Evolutionary conservation across 805 yeast species (phyloP).

Genomic region (Candida wancherniae): DNA sequence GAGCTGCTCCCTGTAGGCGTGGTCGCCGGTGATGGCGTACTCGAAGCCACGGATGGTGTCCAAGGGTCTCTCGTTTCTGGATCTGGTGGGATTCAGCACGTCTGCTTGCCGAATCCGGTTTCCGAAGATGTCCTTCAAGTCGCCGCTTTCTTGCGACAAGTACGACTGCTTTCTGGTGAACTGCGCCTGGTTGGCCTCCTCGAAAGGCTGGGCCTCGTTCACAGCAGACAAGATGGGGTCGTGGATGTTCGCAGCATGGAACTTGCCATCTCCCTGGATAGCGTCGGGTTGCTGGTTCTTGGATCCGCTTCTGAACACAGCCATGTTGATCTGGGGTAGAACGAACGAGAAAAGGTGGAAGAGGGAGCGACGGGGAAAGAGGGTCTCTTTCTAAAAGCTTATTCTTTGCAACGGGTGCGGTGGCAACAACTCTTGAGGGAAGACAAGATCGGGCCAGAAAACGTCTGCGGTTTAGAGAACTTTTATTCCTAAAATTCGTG

Average conservation of each 20-base stretch:
- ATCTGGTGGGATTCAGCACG: conserved; percentile 86
- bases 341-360: neutral
- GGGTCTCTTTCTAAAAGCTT: conserved; percentile 1
- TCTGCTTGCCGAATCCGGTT: conserved; percentile 74
- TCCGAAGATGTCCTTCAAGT: conserved; percentile 81
- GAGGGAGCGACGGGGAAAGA: neutral
- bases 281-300: conserved; percentile 48
- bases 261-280: conserved; percentile 9
- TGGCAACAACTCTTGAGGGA: too few relatives aligned
- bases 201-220: conserved; percentile 94
- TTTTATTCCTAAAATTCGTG: too few relatives aligned
- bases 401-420: too few relatives aligned
- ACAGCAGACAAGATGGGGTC: conserved; percentile 94
- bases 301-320: conserved; percentile 19
- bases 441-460: too few relatives aligned
- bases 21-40: conserved; percentile 89
- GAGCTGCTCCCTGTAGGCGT: conserved; percentile 68
- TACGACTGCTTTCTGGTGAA: conserved; percentile 41
- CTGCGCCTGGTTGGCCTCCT: conserved; percentile 43
- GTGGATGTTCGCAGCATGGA: conserved; percentile 29
- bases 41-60: conserved; percentile 95
- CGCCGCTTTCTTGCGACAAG: conserved; percentile 46
- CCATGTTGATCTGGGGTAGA: conserved; percentile 6
- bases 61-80: conserved; percentile 92
- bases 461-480: too few relatives aligned